Conservation (phyloP, 352 stramenopile species). For the Globisporangium solare region DNA sequence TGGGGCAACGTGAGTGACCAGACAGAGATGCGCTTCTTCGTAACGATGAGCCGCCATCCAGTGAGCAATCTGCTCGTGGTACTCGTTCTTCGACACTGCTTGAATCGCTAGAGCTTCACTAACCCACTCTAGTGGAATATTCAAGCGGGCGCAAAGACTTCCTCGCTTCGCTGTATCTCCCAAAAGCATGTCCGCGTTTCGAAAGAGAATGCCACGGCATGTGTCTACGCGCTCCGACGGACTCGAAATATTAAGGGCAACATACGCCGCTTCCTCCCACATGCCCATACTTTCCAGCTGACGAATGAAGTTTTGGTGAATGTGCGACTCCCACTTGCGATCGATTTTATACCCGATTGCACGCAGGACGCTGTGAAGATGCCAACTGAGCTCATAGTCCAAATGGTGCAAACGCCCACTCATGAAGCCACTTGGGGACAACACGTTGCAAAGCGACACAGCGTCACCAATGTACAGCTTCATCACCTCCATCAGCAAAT, state of each 20-base stretch:
- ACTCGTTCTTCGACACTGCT: slow-evolving; percentile 37
- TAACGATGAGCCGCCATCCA: slow-evolving; percentile 62
- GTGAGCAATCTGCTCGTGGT: slow-evolving; percentile 65
- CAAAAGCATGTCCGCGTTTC: slow-evolving; percentile 54
- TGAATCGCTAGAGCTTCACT: slow-evolving; percentile 63
- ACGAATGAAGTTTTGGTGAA: slow-evolving; percentile 79
- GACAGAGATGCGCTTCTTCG: slow-evolving; percentile 54
- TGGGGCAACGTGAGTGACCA: slow-evolving; percentile 56
- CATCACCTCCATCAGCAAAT: slow-evolving; percentile 66
- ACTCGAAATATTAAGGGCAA: slow-evolving; percentile 72
- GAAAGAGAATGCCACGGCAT: slow-evolving; percentile 56
- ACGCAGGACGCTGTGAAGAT: slow-evolving; percentile 67
- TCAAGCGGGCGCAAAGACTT: slow-evolving; percentile 43
- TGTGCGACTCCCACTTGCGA: slow-evolving; percentile 69
- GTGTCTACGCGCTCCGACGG: slow-evolving; percentile 46
- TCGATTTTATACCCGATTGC: slow-evolving; percentile 73
- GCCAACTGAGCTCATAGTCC: slow-evolving; percentile 79
- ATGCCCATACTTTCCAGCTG: slow-evolving; percentile 61
- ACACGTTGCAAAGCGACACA: slow-evolving; percentile 46
- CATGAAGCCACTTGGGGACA: slow-evolving; percentile 59
- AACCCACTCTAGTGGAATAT: slow-evolving; percentile 58
- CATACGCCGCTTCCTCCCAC: slow-evolving; percentile 75
- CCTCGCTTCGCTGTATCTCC: slow-evolving; percentile 33
- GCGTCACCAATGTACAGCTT: slow-evolving; percentile 57
- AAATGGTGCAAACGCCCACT: slow-evolving; percentile 26